Evolutionary conservation across 2,329 filamentous ascomycete genomes (phyloP).

Genomic region (Trichoderma hamatum): DNA sequence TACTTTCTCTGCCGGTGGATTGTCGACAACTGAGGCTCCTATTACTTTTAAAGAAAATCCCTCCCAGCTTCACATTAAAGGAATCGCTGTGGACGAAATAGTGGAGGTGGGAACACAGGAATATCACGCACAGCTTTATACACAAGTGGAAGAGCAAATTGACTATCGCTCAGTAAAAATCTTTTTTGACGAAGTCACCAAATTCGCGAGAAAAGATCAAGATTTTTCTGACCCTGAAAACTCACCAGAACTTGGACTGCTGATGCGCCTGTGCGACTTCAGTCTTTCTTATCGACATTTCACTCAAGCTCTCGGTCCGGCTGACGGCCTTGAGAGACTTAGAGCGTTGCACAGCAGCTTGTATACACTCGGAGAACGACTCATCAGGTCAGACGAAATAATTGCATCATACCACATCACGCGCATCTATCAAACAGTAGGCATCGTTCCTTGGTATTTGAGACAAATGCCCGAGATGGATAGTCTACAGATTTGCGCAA

Average conservation of each 20-base stretch:
- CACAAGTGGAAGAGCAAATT: conserved; percentile 21
- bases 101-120: conserved; percentile 30
- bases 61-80: conserved; percentile 29
- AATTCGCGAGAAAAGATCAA: conserved; percentile 28
- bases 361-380: conserved; percentile 25
- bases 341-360: not conserved
- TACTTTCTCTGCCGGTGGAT: conserved; percentile 34
- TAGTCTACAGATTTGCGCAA: conserved; percentile 29
- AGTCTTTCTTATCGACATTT: conserved; percentile 30
- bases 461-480: conserved; percentile 30
- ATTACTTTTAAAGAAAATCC: conserved; percentile 22
- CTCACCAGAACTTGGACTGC: not conserved
- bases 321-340: conserved; percentile 20
- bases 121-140: conserved; percentile 15
- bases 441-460: conserved; percentile 35
- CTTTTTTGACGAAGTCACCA: conserved; percentile 36
- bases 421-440: conserved; percentile 32
- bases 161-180: conserved; percentile 32
- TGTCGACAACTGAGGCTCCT: not conserved
- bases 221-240: not conserved
- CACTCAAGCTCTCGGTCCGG: not conserved
- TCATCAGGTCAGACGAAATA: conserved; percentile 27
- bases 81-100: conserved; percentile 33
- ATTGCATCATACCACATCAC: conserved; percentile 29
- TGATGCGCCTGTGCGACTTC: conserved; percentile 32